A percentile compares a stretch with the other conserved stretches of the same genome.
Evolutionary conservation across 2,329 filamentous ascomycete genomes (phyloP).

Genomic region (Colletotrichum echinochloae): DNA sequence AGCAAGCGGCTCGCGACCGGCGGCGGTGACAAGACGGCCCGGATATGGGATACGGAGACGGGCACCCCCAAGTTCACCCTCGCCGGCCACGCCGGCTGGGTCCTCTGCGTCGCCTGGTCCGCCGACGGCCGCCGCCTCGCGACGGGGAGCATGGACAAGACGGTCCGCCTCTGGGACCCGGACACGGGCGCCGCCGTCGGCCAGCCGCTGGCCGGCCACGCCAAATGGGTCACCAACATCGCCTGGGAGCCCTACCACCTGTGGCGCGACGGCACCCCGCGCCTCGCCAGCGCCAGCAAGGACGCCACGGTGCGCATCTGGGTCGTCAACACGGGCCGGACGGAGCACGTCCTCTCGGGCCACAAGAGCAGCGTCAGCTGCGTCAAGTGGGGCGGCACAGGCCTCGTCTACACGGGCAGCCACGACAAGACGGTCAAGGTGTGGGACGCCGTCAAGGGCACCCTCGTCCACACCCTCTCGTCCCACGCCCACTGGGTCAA

Average conservation of each 20-base stretch:
- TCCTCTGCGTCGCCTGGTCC: constrained; percentile 87
- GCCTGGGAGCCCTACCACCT: constrained; percentile 95
- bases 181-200: constrained; percentile 81
- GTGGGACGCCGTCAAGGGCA: constrained; percentile 86
- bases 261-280: constrained; percentile 78
- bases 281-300: constrained; percentile 88
- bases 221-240: constrained; percentile 84
- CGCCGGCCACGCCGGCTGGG: constrained; percentile 90
- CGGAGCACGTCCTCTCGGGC: constrained; percentile 85
- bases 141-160: constrained; percentile 93
- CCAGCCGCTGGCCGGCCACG: constrained; percentile 80
- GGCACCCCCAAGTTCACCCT: constrained; percentile 89
- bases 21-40: constrained; percentile 88
- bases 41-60: constrained; percentile 95
- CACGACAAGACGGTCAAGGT: constrained; percentile 94
- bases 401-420: constrained; percentile 83
- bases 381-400: constrained; percentile 94
- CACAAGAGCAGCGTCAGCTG: constrained; percentile 92
- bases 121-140: constrained; percentile 85
- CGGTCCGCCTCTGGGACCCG: constrained; percentile 89
- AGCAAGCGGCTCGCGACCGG: constrained; percentile 87
- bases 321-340: constrained; percentile 81
- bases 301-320: constrained; percentile 90
- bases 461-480: constrained; percentile 81
- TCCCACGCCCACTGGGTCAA: constrained; percentile 96